Conservation (phyloP, 805 yeast species). For the Ogataea thermomethanolica region DNA sequence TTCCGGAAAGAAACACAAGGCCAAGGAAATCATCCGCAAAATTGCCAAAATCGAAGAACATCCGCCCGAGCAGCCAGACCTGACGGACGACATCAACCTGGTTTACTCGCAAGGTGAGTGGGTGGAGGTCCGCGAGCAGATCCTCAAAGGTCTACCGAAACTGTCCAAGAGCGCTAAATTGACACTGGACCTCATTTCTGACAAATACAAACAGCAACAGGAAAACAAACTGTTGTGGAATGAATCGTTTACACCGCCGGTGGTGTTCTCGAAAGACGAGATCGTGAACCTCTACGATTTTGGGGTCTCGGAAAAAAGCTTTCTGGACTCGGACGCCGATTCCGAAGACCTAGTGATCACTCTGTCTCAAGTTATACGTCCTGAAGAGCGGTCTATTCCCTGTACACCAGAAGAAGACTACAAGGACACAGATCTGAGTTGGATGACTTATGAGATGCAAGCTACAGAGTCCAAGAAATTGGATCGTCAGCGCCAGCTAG, state of each 20-base stretch:
- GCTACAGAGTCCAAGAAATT: constrained; percentile 1
- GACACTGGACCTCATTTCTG: constrained; percentile 25
- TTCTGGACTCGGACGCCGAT: constrained; percentile 16
- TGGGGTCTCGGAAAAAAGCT: constrained; percentile 14
- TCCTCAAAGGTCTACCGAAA: constrained; percentile 25
- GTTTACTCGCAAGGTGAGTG: constrained; percentile 31
- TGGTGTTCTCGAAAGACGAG: constrained; percentile 19
- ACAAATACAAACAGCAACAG: constrained; percentile 17
- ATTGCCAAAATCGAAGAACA: constrained; percentile 19
- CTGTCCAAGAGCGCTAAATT: constrained; percentile 25
- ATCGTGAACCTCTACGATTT: constrained; percentile 20
- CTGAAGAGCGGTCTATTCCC: constrained; percentile 9
- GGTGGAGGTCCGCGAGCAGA: constrained; percentile 23
- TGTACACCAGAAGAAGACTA: constrained; percentile 18
- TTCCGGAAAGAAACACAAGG: constrained; percentile 32
- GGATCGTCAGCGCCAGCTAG: constrained; percentile 1
- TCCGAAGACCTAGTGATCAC: constrained; percentile 15
- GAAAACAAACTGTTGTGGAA: constrained; percentile 13
- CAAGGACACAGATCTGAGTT: constrained; percentile 7
- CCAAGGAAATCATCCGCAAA: constrained; percentile 26
- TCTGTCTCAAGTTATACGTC: constrained; percentile 17
- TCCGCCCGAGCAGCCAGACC: neutral
- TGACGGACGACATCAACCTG: constrained; percentile 14
- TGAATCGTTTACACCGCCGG: constrained; percentile 19
- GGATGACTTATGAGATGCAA: constrained; percentile 5